Evolutionary conservation across 768 basidiomycete species (phyloP).

Genomic region (Termitomyces sp.): DNA sequence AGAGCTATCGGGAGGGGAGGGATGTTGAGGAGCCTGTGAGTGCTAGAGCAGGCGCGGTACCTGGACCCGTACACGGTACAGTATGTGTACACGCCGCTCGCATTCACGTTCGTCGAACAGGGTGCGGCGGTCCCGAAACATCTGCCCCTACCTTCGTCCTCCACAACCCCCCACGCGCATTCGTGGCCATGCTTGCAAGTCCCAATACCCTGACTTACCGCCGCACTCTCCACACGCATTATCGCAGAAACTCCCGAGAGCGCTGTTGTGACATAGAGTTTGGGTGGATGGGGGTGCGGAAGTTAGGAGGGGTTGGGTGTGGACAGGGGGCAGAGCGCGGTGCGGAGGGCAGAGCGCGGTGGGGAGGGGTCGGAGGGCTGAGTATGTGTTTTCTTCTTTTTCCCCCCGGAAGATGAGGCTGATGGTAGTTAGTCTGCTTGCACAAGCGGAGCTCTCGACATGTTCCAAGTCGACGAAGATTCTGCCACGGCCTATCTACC

Average conservation of each 20-base stretch:
- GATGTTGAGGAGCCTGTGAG: conserved; percentile 49
- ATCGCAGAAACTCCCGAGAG: conserved; percentile 21
- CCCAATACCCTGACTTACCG: conserved; percentile 14
- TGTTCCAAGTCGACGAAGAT: too few species aligned
- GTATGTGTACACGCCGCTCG: conserved; percentile 43
- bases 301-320: conserved; percentile 32
- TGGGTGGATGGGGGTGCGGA: conserved; percentile 56
- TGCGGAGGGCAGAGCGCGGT: not conserved
- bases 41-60: conserved; percentile 29
- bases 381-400: conserved; percentile 27
- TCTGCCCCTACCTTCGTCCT: conserved; percentile 21
- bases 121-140: conserved; percentile 34
- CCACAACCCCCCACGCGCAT: conserved; percentile 7
- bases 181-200: conserved; percentile 17
- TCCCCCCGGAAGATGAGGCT: not conserved
- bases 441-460: too few species aligned
- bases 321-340: too few species aligned
- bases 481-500: too few species aligned
- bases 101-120: conserved; percentile 52
- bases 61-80: too few species aligned
- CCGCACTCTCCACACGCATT: conserved; percentile 20
- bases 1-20: conserved; percentile 55
- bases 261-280: conserved; percentile 62
- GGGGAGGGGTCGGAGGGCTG: conserved; percentile 22
- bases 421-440: conserved; percentile 50